Evolutionary conservation across 495 filamentous ascomycete species (phyloP), one percentile per base, ranked within the genome.

Genomic region (Astrothelium macrocarpum): DNA sequence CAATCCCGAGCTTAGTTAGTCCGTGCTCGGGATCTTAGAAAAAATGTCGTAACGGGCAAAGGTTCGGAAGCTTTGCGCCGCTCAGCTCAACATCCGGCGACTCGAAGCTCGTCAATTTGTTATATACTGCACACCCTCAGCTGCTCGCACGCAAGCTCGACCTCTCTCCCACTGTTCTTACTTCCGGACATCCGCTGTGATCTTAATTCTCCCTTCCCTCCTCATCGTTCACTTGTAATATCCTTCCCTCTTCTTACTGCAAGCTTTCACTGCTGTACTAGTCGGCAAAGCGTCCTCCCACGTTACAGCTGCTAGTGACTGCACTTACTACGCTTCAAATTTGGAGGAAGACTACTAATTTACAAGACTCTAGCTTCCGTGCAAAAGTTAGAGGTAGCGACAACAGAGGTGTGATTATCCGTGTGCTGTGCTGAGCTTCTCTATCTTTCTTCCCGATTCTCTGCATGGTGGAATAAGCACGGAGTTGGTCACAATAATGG

Each of bases 21-120:
- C 49, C 29, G 49, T 56, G 49, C 49, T 56, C 9, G 25, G 12
- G 25, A 49, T 18, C 10, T 18, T 49, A 9, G 20, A 25, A 29
- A 29, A 56, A 29, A 56, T 56, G 25, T 56, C 49, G 25, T 56
- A 56, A 56, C 49, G 49, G 49, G 49, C 49, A 56, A 56, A 56
- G 49, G 49, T 56, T 56, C 49, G 49, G 49, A 56, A 56, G 25
- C 9, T 20, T 56, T 11, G 49, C 49, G 49, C 49, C 49, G 49
- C 14, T 56, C 49, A 56, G 49, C 49, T 56, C 49, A 56, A 56
- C 49, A 56, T 56, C 49, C 49, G 49, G 49, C 49, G 49, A 56
- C 25, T 56, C 49, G 49, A 56, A 2, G 25, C 5, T 26, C 49
- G 49, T 56, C 12, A 2, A 56, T 56, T 56, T 56, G 49, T 56